A percentile compares a stretch with the other conserved stretches of the same genome.
phyloP scores from a whole-genome alignment of 2,329 filamentous ascomycete species.

The Pseudogymnoascus sp. region DNA sequence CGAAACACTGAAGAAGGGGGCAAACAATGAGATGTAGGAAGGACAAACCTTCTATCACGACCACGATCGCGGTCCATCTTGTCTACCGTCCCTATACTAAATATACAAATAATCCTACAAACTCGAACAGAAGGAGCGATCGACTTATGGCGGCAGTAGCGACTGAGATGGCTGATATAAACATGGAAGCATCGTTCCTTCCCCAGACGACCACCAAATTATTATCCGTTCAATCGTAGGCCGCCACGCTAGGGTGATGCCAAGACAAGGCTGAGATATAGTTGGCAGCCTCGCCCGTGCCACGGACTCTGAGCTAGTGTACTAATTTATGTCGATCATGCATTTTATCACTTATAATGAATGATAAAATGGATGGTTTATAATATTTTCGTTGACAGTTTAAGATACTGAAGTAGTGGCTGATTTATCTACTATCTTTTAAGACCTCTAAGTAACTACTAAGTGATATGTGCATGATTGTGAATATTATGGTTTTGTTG shows the following conservation, averaged over 20 bases:
- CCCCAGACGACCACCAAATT: background rate
- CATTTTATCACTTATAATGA: background rate
- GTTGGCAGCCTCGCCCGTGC: background rate
- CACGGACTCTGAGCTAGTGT: background rate
- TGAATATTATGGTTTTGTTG: background rate
- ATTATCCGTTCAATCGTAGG: background rate
- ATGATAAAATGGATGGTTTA: background rate
- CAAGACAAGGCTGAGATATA: background rate
- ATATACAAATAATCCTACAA: background rate
- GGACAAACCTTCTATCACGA: conserved; percentile 35
- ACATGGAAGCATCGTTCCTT: background rate
- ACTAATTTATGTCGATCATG: background rate
- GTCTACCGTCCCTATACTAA: background rate
- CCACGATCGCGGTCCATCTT: conserved; percentile 28
- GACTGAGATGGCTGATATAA: background rate
- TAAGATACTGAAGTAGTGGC: background rate
- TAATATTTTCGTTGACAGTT: background rate
- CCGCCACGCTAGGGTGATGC: background rate
- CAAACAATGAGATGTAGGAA: conserved; percentile 11
- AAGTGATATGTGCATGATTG: background rate
- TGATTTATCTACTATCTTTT: background rate
- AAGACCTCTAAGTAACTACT: background rate
- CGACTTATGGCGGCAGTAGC: background rate
- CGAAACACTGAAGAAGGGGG: background rate
- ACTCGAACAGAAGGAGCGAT: background rate